Conservation (phyloP, 805 yeast genomes). For the Yamadazyma sp. region DNA sequence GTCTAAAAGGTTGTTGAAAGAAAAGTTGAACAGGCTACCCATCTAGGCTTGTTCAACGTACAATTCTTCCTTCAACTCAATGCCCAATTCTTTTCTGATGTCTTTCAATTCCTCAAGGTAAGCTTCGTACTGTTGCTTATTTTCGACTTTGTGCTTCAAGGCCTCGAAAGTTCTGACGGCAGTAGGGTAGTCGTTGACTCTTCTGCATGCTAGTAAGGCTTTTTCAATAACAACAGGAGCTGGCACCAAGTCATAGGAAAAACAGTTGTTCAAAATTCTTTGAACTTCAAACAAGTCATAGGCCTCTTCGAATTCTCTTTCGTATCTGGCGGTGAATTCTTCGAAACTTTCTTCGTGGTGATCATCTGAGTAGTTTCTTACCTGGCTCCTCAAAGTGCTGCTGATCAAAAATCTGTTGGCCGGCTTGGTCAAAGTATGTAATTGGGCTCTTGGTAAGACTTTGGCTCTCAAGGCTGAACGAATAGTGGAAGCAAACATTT, state of each 20-base stretch:
- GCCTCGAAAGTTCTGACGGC: constrained; percentile 99
- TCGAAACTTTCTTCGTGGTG: constrained; percentile 93
- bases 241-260: constrained; percentile 97
- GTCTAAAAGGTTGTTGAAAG: too few relatives aligned
- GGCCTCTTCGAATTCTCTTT: constrained; percentile 82
- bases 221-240: constrained; percentile 94
- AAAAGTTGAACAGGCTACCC: too few relatives aligned
- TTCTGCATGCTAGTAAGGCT: constrained; percentile 97
- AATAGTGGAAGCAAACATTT: constrained; percentile 39
- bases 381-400: constrained; percentile 3
- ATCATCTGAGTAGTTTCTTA: constrained; percentile 73
- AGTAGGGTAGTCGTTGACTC: constrained; percentile 98
- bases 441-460: constrained; percentile 27
- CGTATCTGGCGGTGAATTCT: constrained; percentile 89
- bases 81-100: constrained; percentile 87
- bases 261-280: constrained; percentile 96
- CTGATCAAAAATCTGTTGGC: constrained; percentile 1
- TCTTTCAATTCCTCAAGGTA: constrained; percentile 93
- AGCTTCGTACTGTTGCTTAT: constrained; percentile 89
- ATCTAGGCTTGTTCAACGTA: constrained; percentile 38
- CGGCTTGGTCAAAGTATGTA: constrained; percentile 13
- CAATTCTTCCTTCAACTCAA: constrained; percentile 89
- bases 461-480: constrained; percentile 42
- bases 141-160: constrained; percentile 93
- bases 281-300: constrained; percentile 51